Evolutionary conservation across 768 basidiomycete species (phyloP), one percentile per base, ranked within the genome.

Genomic region (Coprinopsis sp.): DNA sequence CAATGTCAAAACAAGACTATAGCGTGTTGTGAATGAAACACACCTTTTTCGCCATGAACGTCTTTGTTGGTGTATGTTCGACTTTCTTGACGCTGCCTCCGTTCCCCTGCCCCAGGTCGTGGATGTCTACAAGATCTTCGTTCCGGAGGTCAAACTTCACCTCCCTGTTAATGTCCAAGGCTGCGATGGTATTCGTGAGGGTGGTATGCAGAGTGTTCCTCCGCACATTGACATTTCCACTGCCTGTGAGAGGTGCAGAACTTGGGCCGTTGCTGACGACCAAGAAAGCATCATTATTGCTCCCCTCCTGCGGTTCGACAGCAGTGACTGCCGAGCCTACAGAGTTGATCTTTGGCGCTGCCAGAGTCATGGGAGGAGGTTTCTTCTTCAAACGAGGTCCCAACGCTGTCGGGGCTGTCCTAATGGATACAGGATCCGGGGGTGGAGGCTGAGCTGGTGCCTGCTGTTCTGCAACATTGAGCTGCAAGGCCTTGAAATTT

Each of bases 11-110:
- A 39, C 8, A 16, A 12, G 22, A n/a, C n/a, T 31, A n/a, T 31
- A 8, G n/a, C 8, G 8, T 31, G 30, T 31, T 31, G 30, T 31
- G 30, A 16, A 37, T 1, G 18, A 7, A 28, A 64, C 83, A 47
- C 58, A 86, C 96, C 82, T 99, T 99, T 73, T 96, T 94, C 3
- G 96, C 96, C 95, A 99, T 98, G 56, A 92, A 78, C 13, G 83
- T 91, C 30, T 85, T 84, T 25, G 92, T 91, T 11, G 92, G 92
- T 12, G 79, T 74, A 61, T 99, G 96, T 65, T 94, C 83, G 14
- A 96, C 94, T 67, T 88, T 90, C 67, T 93, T 93, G 38, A 99
- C 96, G 45, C 94, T 96, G 44, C 96, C 96, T 1, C 96, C 94
- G 59, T 98, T 98, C 3, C 96, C 96, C 54, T 90, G 84, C 3